Base-by-base conservation (phyloP, 163 green algal species). In the Scenedesmus sp. region DNA sequence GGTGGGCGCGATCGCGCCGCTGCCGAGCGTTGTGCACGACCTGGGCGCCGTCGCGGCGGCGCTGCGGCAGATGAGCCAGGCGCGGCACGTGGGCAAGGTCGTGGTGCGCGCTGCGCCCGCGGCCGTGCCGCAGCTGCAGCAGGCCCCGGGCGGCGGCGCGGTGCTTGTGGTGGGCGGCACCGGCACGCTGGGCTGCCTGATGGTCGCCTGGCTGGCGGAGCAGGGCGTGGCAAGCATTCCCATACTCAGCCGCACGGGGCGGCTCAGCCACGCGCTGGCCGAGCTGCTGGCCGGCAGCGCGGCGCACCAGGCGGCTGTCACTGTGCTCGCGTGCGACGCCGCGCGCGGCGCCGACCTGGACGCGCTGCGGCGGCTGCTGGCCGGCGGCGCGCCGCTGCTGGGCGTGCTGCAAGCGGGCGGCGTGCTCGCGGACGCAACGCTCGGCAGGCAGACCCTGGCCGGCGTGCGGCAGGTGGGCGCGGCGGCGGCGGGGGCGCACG, bases 321-420 rank as follows among this genome's bases (percentile, higher is more conserved):
- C 20, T 18, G 9, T 47, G 15, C 44, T 53, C 5, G 62, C 70
- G 0, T 65, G 42, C 45, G 57, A 71, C 63, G 63, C 29, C 39
- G 10, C 29, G 3, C 7, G 7, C 39, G 63, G 39, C 7, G 34
- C 39, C 5, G 63, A 71, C 39, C 39, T 39, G 17, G 39, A 36
- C 3, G 63, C 63, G 3, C 39, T 57, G 18, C n/a, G 48, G 28
- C 15, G 4, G 58, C 28, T 58, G 22, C 47, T 75, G 28, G 6
- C 11, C 45, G 65, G 24, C 24, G 15, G 47, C 2, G 24, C 62
- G 10, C 20, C 45, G 28, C 14, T 48, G 65, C 47, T 51, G 47
- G 28, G 74, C n/a, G 50, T 86, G 28, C 63, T 97, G 9, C 91
- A 95, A 60, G 89, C 89, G 0, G 88, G 93, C 2, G 93, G 92